Percentiles rank a stretch among this genome's conserved stretches.
These are phyloP conservation scores for Zymoseptoria brevis DNA, from an alignment of 2,329 filamentous ascomycete genomes.

Conservation along the genomic window DNA sequence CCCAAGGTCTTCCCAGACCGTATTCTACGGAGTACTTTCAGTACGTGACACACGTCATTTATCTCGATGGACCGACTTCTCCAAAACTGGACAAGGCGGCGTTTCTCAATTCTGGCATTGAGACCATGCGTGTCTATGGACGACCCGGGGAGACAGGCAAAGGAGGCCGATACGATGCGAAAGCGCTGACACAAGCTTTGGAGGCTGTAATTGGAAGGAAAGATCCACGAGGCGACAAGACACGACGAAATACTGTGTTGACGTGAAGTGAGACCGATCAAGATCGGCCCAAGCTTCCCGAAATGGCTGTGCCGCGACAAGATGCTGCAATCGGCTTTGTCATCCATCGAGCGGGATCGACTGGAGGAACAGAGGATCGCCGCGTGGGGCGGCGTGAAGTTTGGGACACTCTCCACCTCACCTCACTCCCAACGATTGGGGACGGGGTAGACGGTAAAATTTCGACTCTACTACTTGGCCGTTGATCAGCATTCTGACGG, in stretches of 20 bases:
- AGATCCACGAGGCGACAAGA: constrained; percentile 45
- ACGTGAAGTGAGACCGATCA: constrained; percentile 11
- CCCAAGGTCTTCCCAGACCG: constrained; percentile 38
- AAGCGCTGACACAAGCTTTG: constrained; percentile 64
- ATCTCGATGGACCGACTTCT: constrained; percentile 63
- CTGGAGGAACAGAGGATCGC: neutral
- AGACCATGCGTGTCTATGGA: constrained; percentile 69
- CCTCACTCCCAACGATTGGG: neutral
- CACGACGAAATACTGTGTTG: constrained; percentile 53
- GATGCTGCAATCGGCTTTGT: neutral
- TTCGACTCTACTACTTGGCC: neutral
- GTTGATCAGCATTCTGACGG: neutral
- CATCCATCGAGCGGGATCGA: neutral
- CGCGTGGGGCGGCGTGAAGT: neutral
- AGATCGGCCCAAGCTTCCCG: neutral
- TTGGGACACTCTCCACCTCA: neutral
- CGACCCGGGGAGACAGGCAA: constrained; percentile 49
- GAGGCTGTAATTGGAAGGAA: constrained; percentile 66
- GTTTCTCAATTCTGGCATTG: constrained; percentile 62
- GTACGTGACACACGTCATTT: constrained; percentile 79
- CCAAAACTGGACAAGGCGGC: constrained; percentile 62
- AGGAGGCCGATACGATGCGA: constrained; percentile 65
- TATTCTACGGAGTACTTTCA: constrained; percentile 44
- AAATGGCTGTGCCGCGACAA: neutral
- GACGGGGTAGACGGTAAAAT: neutral